A percentile compares a stretch with the other conserved stretches of the same genome.
phyloP scores from a whole-genome alignment of 768 basidiomycete species.

The Kondoa subrosea region DNA sequence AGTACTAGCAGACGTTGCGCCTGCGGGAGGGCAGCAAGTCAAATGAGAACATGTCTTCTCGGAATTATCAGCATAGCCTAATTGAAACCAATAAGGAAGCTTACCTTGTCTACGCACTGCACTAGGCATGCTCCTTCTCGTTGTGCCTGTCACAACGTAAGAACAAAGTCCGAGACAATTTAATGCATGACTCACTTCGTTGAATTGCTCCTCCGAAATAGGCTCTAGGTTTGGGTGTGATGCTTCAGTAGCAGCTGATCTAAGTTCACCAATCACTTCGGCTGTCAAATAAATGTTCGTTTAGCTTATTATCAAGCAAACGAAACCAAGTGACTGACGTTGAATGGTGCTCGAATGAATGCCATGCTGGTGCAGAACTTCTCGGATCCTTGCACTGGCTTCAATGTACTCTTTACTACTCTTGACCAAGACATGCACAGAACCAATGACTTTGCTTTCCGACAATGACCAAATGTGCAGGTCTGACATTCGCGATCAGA shows the following conservation, averaged over 20 bases:
- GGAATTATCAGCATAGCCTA: not conserved
- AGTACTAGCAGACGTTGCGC: no score
- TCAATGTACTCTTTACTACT: slow-evolving; percentile 78
- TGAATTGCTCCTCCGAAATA: not conserved
- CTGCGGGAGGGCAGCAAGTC: no score
- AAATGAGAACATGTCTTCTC: no score
- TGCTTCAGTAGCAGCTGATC: not conserved
- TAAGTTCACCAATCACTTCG: not conserved
- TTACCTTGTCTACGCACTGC: not conserved
- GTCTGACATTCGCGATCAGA: slow-evolving; percentile 34
- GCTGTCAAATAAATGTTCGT: not conserved
- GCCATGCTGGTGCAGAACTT: slow-evolving; percentile 69
- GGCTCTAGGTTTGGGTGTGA: not conserved
- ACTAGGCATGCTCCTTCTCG: not conserved
- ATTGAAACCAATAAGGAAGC: not conserved
- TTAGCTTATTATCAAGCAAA: not conserved
- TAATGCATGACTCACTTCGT: not conserved
- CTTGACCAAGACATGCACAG: slow-evolving; percentile 79
- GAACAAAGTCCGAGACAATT: not conserved
- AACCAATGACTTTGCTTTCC: slow-evolving; percentile 84
- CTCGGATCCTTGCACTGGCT: slow-evolving; percentile 64
- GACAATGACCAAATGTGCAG: slow-evolving; percentile 96
- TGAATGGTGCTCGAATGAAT: slow-evolving; percentile 45
- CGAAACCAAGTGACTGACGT: slow-evolving; percentile 21
- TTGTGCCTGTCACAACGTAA: not conserved